phyloP scores from a whole-genome alignment of 495 filamentous ascomycete species.

The Penicillium herquei region DNA sequence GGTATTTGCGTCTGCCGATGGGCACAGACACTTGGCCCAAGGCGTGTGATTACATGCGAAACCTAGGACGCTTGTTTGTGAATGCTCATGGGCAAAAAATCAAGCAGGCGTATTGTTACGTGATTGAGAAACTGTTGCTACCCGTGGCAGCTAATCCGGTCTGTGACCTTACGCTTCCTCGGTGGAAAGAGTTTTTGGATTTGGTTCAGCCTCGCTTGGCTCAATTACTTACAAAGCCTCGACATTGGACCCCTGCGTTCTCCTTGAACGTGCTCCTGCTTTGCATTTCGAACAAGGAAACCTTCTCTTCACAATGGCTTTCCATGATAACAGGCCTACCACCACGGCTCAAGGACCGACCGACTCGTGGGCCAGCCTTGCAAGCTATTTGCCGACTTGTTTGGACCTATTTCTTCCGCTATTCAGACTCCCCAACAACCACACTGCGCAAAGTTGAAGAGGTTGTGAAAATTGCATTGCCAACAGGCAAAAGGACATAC shows the following conservation, averaged over 20 bases:
- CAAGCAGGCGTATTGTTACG: slow-evolving; percentile 91
- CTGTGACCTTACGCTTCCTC: slow-evolving; percentile 69
- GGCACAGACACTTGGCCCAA: slow-evolving; percentile 75
- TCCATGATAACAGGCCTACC: slow-evolving; percentile 73
- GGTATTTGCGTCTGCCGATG: slow-evolving; percentile 71
- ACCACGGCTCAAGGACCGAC: slow-evolving; percentile 77
- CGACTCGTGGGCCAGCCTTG: slow-evolving; percentile 73
- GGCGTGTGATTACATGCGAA: slow-evolving; percentile 83
- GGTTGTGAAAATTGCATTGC: slow-evolving; percentile 76
- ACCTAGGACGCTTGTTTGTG: slow-evolving; percentile 75
- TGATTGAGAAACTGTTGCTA: slow-evolving; percentile 83
- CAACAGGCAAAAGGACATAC: slow-evolving; percentile 71
- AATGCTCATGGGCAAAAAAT: slow-evolving; percentile 81
- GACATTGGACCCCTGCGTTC: slow-evolving; percentile 85
- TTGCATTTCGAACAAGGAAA: slow-evolving; percentile 82
- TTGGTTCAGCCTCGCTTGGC: slow-evolving; percentile 70
- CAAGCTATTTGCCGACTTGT: slow-evolving; percentile 89
- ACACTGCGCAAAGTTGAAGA: slow-evolving; percentile 83
- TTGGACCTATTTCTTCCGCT: slow-evolving; percentile 92
- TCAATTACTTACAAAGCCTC: slow-evolving; percentile 83
- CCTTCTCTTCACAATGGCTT: slow-evolving; percentile 81
- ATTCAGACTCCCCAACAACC: slow-evolving; percentile 65
- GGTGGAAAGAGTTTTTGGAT: slow-evolving; percentile 82
- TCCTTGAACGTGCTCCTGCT: slow-evolving; percentile 80
- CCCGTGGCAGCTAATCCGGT: slow-evolving; percentile 77